Conservation (phyloP, 306 rosid genomes). For the Amphicarpaea edgeworthii region DNA sequence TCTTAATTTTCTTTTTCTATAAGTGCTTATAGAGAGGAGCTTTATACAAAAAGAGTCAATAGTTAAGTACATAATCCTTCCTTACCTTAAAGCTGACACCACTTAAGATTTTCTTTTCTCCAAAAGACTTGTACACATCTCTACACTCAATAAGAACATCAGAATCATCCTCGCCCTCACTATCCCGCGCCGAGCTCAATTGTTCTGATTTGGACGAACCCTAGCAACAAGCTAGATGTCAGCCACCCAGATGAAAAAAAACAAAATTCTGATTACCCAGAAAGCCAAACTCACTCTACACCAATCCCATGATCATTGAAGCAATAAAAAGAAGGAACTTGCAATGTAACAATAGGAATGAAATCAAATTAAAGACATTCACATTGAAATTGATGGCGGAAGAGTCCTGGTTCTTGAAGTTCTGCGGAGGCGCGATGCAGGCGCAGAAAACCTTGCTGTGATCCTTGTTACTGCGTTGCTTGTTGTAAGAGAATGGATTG, state of each 20-base stretch:
- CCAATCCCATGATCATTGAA: neutral
- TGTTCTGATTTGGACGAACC: slow-evolving; percentile 72
- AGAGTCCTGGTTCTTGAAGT: slow-evolving; percentile 68
- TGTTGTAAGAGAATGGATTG: slow-evolving; percentile 32
- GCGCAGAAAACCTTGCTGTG: slow-evolving; percentile 66
- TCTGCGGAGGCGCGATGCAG: slow-evolving; percentile 81
- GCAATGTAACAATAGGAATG: neutral
- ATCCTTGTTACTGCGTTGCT: slow-evolving; percentile 45
- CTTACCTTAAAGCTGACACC: slow-evolving; percentile 99
- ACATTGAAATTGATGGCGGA: slow-evolving; percentile 70
- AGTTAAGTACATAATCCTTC: slow-evolving; percentile 45
- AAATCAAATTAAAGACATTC: neutral
- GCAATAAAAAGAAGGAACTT: slow-evolving; percentile 6
- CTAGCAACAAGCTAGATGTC: slow-evolving; percentile 57
- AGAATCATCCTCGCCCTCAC: slow-evolving; percentile 65
- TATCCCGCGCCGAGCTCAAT: slow-evolving; percentile 55
- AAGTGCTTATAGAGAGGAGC: no score
- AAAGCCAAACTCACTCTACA: slow-evolving; percentile 15
- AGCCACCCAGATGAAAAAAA: slow-evolving; percentile 34
- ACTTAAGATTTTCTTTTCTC: slow-evolving; percentile 92
- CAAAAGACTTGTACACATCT: slow-evolving; percentile 89
- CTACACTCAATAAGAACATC: slow-evolving; percentile 95
- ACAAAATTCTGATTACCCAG: neutral
- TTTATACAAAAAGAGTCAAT: neutral
- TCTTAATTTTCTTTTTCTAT: no score